Base-by-base conservation (phyloP, 2,329 filamentous ascomycete genomes). In the Fusarium pseudograminearum region DNA sequence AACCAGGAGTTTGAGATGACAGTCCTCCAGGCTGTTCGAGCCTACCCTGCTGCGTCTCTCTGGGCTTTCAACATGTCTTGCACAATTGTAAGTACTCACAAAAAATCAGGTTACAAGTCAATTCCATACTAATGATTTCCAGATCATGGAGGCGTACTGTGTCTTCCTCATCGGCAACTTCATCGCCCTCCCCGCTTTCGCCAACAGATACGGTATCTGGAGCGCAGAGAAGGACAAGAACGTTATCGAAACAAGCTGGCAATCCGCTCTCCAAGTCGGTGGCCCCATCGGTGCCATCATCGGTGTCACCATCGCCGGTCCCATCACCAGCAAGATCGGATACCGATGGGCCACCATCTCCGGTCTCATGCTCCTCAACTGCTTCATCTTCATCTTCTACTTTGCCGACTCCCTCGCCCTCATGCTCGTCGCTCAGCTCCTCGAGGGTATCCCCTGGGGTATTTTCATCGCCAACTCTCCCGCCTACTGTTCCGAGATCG, bases 401-500 rank as follows among this genome's bases (percentile, higher is more conserved):
- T 89, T 87, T 70, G 84, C 73, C 70, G 50, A 78, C 31, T 83
- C 79, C 10, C 77, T 83, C 1, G 42, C 75, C 3, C 69, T 85
- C 65, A 78, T 85, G 56, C 81, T 87, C 42, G 80, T 81, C 2
- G 79, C 83, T 24, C 87, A 90, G 78, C 79, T 87, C 28, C 80
- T 90, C 48, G 86, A 89, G 76, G 87, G 87, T 68, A 71, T 90
- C 18, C 87, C 78, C 0, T 90, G 88, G 88, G 87, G 88, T 24
- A 84, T 89, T 70, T 90, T 90, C 78, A 88, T 89, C 67, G 86
- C 87, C 73, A 88, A 88, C 75, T 82, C 87, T 12, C 87, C 87
- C 3, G 87, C 87, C 4, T 89, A 89, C 79, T 86, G 84, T 76
- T 81, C 80, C 69, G 87, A 90, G 75, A 87, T 90, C 51, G 86